Base-by-base conservation (phyloP, 495 filamentous ascomycete species). In the Elasticomyces elasticus region DNA sequence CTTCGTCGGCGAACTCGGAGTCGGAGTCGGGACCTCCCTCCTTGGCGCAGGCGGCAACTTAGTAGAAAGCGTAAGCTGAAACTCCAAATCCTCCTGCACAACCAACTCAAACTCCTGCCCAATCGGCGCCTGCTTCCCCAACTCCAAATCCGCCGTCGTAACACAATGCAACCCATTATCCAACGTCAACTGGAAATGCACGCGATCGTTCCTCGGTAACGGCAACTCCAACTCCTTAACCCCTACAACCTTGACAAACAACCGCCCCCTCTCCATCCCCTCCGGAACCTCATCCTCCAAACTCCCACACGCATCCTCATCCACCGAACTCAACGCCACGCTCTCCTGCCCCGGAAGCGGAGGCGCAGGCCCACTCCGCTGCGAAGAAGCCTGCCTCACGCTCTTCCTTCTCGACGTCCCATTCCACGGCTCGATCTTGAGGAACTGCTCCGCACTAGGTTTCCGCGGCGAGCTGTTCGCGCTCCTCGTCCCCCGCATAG, bases 141-240 rank as follows among this genome's bases (percentile, higher is more conserved):
- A 75, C 66, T 98, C 92, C 1, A 96, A 71, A 88, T 89, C 97
- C 0, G 89, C 81, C 5, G 92, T 98, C 0, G 92, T 97, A 10
- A 98, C 92, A 63, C 92, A 98, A 68, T 98, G 92, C 1, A 98
- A 78, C 24, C 92, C 92, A 62, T 98, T 98, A 70, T 98, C 92
- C 23, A 98, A 77, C 1, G 92, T 98, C 9, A 98, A 76, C 46
- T 89, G 84, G 71, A 98, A 98, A 72, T 87, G 88, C 5, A 87
- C 86, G 51, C 85, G 83, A 70, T 97, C 89, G 60, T 83, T 89
- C 71, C 81, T 85, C 7, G 92, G 92, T 20, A 98, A 67, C 11
- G 94, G 92, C 31, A 98, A 73, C 62, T 94, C 89, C 20, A 97
- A 74, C 58, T 96, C 89, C 64, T 97, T 97, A 20, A 96, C 86